These are phyloP conservation scores for Pugionium dolabratum DNA, from an alignment of 345 rosid genomes.

Conservation along the genomic window DNA sequence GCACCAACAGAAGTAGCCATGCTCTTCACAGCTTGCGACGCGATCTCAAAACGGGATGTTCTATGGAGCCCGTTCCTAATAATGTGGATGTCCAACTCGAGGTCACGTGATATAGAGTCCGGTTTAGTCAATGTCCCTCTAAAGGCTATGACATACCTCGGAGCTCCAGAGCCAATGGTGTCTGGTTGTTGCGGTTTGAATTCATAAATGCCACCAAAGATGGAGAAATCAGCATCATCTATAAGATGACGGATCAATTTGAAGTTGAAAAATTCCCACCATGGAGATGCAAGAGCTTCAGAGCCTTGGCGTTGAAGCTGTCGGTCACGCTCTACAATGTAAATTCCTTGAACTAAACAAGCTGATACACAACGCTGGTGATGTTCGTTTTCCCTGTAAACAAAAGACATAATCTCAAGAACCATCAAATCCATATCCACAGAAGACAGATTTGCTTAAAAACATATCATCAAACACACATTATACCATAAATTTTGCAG, in stretches of 20 bases:
- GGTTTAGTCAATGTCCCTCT: conserved; percentile 78
- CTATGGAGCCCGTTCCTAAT: conserved; percentile 61
- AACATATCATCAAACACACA: too few relatives aligned
- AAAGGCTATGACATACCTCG: conserved; percentile 69
- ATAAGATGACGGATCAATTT: conserved; percentile 54
- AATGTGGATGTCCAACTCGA: conserved; percentile 57
- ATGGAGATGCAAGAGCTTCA: conserved; percentile 54
- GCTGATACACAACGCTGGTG: conserved; percentile 69
- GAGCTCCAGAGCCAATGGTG: conserved; percentile 35
- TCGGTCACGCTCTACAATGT: conserved; percentile 61
- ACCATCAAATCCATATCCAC: too few relatives aligned
- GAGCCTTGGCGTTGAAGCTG: conserved; percentile 54
- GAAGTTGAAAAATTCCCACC: conserved; percentile 80
- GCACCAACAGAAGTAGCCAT: conserved; percentile 58
- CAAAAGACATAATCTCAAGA: background rate
- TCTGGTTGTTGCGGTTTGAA: conserved; percentile 42
- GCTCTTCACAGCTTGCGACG: conserved; percentile 64
- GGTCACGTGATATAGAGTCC: conserved; percentile 61
- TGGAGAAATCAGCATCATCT: conserved; percentile 71
- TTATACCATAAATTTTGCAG: too few relatives aligned
- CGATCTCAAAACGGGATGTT: conserved; percentile 69
- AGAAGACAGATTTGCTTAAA: too few relatives aligned
- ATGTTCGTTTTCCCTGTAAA: conserved; percentile 45
- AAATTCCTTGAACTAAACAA: conserved; percentile 68
- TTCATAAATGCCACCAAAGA: conserved; percentile 77